Base-by-base conservation (phyloP, 352 stramenopile genomes). In the Globisporangium echinulatum region DNA sequence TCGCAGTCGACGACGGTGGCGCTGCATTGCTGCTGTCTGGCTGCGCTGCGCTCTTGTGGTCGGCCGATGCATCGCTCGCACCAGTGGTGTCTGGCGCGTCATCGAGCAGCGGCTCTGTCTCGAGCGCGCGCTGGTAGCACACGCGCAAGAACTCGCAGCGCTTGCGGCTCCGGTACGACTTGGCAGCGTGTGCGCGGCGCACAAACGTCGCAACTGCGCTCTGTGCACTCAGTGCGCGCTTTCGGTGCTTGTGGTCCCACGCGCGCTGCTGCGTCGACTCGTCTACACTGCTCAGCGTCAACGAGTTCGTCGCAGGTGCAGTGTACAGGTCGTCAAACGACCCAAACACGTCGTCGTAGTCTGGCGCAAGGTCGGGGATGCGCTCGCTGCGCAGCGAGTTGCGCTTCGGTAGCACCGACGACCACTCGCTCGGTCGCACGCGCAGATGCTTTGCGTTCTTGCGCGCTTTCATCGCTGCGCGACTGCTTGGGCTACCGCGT, bases 81-180 rank as follows among this genome's bases (percentile, higher is more conserved):
- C 46, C 17, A 33, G 6, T 9, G 17, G 7, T 33, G 3, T n/a
- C 14, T 4, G 19, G 14, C 14, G 46, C 46, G 6, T 66, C 61
- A 33, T 66, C 61, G 15, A 48, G 46, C 49, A 53, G 25, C 13
- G 67, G 59, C 19, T 81, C 72, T 0, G 50, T 54, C 36, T 88
- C 79, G 11, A 87, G 39, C 25, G 77, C 74, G 33, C 77, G 73
- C 50, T 71, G 61, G 38, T 86, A 84, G 53, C 79, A 87, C 17
- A 87, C 75, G 5, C 75, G 71, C 54, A 89, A 59, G 53, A 89
- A 89, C 44, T 89, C 79, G 55, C 71, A 79, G 36, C 79, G 71
- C 54, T 89, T 89, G 15, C 70, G 71, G 46, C 79, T 82, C 33
- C 75, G 54, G 63, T 84, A 88, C 2, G 52, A 68, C 54, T 84